Conservation (phyloP, 78 protist species). For the Trichosphaerium sp. region DNA sequence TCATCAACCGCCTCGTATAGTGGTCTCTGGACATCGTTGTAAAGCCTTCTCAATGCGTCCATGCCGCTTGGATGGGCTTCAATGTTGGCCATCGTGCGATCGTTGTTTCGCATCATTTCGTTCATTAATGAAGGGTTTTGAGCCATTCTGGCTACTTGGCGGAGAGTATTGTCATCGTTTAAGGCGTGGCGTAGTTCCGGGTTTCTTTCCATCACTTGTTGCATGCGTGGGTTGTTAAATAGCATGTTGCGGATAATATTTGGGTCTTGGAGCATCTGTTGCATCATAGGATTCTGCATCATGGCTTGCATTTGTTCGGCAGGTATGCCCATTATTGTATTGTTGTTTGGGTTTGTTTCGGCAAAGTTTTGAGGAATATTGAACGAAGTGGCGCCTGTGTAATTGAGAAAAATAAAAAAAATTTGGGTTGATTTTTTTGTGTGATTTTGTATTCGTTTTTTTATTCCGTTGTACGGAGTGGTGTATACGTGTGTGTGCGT, state of each 20-base stretch:
- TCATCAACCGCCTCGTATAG: constrained; percentile 13
- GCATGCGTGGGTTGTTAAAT: constrained; percentile 67
- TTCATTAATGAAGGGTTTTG: constrained; percentile 76
- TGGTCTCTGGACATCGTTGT: constrained; percentile 69
- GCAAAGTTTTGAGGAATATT: no score
- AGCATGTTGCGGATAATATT: constrained; percentile 60
- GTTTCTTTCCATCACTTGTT: constrained; percentile 56
- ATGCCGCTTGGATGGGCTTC: constrained; percentile 79
- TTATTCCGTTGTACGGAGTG: constrained; percentile 21
- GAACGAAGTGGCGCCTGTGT: no score
- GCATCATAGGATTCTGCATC: constrained; percentile 58
- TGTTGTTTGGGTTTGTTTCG: no score
- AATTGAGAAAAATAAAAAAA: no score
- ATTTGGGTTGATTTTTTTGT: no score
- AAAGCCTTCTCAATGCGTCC: constrained; percentile 62
- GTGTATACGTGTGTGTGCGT: no score
- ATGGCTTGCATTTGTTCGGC: constrained; percentile 61
- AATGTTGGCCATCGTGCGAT: constrained; percentile 74
- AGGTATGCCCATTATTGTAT: no score
- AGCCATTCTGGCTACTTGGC: constrained; percentile 66
- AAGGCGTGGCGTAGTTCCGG: constrained; percentile 76
- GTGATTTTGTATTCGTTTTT: no score
- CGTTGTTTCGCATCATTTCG: constrained; percentile 76
- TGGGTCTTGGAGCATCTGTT: constrained; percentile 56
- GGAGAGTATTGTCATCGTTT: constrained; percentile 49